These are phyloP conservation scores for Dichotomopilus funicola DNA, from an alignment of 2,329 filamentous ascomycete species.

Conservation along the genomic window DNA sequence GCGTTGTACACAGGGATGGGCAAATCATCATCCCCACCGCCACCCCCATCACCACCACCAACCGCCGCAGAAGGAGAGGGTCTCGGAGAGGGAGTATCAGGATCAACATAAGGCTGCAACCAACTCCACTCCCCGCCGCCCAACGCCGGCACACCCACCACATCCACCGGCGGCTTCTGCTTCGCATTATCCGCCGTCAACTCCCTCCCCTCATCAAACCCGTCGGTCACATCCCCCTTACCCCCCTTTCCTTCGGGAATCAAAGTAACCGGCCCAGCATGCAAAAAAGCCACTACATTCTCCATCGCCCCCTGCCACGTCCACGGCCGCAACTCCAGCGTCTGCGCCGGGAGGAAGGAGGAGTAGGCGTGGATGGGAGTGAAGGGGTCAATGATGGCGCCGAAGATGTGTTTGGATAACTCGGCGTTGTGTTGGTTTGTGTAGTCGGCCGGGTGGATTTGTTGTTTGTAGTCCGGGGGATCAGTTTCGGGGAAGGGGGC, in stretches of 20 bases:
- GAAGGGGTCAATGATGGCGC: conserved; percentile 22
- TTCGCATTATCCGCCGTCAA: not conserved
- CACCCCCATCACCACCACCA: not conserved
- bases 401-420: conserved; percentile 12
- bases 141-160: conserved; percentile 3
- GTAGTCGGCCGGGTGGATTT: not conserved
- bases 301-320: conserved; percentile 33
- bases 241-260: not conserved
- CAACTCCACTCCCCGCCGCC: conserved; percentile 25
- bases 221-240: conserved; percentile 9
- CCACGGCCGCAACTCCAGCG: conserved; percentile 31
- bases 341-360: conserved; percentile 27
- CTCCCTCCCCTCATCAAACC: conserved; percentile 8
- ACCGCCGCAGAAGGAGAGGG: not conserved
- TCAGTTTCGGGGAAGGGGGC: not conserved
- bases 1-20: not conserved
- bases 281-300: conserved; percentile 37
- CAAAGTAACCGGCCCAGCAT: conserved; percentile 29
- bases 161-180: not conserved
- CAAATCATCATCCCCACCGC: not conserved
- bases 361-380: conserved; percentile 30
- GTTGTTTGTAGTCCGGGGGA: not conserved
- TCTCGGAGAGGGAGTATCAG: too few relatives aligned
- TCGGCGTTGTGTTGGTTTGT: not conserved
- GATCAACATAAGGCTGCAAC: conserved; percentile 22